A percentile compares a stretch with the other conserved stretches of the same genome.
phyloP scores from a whole-genome alignment of 129 eudicot species.

The Chrysanthemum lavandulifolium region DNA sequence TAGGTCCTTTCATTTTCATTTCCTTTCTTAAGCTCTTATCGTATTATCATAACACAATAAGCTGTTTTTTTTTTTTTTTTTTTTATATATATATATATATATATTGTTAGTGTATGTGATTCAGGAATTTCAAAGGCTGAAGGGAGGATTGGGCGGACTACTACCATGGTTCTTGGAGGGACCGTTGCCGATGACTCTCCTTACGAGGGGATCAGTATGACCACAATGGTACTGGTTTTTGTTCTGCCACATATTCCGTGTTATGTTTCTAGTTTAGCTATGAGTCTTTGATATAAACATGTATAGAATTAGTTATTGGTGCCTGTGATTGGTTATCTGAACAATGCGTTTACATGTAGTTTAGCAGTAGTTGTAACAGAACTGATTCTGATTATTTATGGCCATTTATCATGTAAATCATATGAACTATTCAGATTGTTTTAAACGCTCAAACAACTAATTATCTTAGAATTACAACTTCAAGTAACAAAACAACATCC shows the following conservation, averaged over 20 bases:
- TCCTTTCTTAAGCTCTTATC: too few species aligned
- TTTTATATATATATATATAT: too few species aligned
- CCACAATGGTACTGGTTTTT: conserved; percentile 50
- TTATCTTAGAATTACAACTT: too few species aligned
- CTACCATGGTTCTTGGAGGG: conserved; percentile 85
- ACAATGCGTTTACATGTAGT: too few species aligned
- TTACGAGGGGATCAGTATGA: conserved; percentile 61
- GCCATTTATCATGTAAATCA: not conserved
- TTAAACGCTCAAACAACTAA: not conserved
- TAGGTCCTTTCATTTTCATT: conserved; percentile 47
- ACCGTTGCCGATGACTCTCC: conserved; percentile 74
- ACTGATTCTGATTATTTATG: too few species aligned
- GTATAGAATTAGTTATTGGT: too few species aligned
- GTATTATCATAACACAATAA: too few species aligned
- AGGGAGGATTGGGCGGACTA: conserved; percentile 87
- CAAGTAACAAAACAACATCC: too few species aligned
- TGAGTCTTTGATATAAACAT: too few species aligned
- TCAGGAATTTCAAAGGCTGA: conserved; percentile 84
- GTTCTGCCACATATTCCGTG: too few species aligned
- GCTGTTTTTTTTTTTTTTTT: not conserved
- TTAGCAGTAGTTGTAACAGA: too few species aligned
- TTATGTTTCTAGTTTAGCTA: not conserved
- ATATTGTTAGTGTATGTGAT: conserved; percentile 11
- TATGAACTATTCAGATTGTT: not conserved
- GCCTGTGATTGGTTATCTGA: not conserved